Evolutionary conservation across 768 basidiomycete genomes (phyloP).

Genomic region (Russula ochroleuca): DNA sequence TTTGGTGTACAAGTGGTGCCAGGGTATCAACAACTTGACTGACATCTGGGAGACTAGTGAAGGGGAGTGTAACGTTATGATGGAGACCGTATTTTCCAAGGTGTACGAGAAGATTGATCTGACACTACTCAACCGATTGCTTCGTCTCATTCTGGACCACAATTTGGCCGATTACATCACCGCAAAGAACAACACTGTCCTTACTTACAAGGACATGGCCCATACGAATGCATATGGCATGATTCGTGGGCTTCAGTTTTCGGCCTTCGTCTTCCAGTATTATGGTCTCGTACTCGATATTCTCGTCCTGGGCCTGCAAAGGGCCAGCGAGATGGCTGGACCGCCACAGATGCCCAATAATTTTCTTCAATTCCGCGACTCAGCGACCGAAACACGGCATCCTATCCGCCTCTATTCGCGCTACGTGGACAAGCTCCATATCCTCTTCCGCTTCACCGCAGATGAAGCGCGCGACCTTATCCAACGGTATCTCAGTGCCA

Average conservation of each 20-base stretch:
- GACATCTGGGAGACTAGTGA: slow-evolving; percentile 99
- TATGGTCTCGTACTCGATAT: slow-evolving; percentile 95
- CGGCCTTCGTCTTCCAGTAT: slow-evolving; percentile 98
- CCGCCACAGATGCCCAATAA: slow-evolving; percentile 97
- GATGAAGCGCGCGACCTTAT: slow-evolving; percentile 97
- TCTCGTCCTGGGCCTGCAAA: slow-evolving; percentile 92
- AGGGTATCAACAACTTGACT: slow-evolving; percentile 97
- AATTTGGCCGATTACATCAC: slow-evolving; percentile 99
- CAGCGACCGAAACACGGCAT: slow-evolving; percentile 90
- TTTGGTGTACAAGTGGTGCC: slow-evolving; percentile 99
- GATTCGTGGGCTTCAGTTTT: slow-evolving; percentile 97
- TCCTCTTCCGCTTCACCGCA: slow-evolving; percentile 95
- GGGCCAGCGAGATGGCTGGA: slow-evolving; percentile 98
- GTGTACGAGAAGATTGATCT: slow-evolving; percentile 99
- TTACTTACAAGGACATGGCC: slow-evolving; percentile 98
- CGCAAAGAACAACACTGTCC: slow-evolving; percentile 94
- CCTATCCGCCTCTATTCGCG: slow-evolving; percentile 98
- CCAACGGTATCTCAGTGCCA: slow-evolving; percentile 94
- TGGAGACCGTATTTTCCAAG: slow-evolving; percentile 97
- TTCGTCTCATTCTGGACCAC: slow-evolving; percentile 96
- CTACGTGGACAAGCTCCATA: slow-evolving; percentile 91
- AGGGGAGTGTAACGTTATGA: slow-evolving; percentile 96
- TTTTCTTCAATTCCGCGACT: slow-evolving; percentile 96
- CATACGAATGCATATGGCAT: slow-evolving; percentile 97
- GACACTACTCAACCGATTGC: slow-evolving; percentile 89